Evolutionary conservation across 2,329 filamentous ascomycete genomes (phyloP).

Genomic region (Diplodia corticola): DNA sequence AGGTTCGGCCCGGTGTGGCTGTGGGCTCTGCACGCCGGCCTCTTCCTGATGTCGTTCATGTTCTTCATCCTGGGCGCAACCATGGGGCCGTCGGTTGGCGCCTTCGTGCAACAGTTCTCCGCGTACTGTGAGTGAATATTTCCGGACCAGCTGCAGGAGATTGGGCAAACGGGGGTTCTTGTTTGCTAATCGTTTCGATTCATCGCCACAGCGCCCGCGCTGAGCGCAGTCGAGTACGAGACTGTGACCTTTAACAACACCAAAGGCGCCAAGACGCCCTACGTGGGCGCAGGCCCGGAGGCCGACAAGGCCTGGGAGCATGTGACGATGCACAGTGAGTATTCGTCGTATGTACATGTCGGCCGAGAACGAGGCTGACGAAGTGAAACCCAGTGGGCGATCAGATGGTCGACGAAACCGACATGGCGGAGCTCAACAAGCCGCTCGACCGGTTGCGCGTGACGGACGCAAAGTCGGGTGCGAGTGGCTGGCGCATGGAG

Average conservation of each 20-base stretch:
- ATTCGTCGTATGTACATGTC: no score
- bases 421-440: constrained; percentile 56
- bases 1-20: constrained; percentile 21
- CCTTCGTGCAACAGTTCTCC: constrained; percentile 5
- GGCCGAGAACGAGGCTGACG: constrained; percentile 30
- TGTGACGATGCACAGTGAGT: constrained; percentile 48
- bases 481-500: constrained; percentile 31
- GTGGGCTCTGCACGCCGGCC: constrained; percentile 16
- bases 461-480: constrained; percentile 57
- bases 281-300: constrained; percentile 57
- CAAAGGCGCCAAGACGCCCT: constrained; percentile 32
- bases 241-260: constrained; percentile 10
- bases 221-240: constrained; percentile 12
- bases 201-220: constrained; percentile 9
- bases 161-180: no score
- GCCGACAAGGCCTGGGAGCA: constrained; percentile 61
- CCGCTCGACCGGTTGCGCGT: constrained; percentile 56
- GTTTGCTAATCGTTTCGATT: not conserved
- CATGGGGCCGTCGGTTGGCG: not conserved
- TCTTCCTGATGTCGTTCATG: constrained; percentile 11
- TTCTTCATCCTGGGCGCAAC: constrained; percentile 8
- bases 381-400: constrained; percentile 53
- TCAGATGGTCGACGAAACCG: constrained; percentile 58
- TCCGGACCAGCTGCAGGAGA: no score
- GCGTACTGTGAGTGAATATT: constrained; percentile 15